A percentile compares a stretch with the other conserved stretches of the same genome.
These are phyloP conservation scores for Calonectria pteridis DNA, from an alignment of 2,329 filamentous ascomycete genomes.

Conservation along the genomic window DNA sequence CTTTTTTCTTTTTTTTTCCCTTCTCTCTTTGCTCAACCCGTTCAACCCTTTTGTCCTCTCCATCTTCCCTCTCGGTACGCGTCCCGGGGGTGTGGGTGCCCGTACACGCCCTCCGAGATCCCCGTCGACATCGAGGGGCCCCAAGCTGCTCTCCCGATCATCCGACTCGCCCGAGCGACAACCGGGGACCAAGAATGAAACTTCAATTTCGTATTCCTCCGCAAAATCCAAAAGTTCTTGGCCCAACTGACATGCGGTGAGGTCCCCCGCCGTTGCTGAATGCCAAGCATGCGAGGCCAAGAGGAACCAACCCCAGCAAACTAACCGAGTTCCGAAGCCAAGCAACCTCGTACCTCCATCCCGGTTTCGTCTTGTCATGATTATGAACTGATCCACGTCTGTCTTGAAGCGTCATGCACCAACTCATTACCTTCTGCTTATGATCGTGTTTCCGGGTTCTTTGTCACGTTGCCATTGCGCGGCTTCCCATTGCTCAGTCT, in stretches of 20 bases:
- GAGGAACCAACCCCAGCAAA: conserved; percentile 22
- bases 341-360: conserved; percentile 7
- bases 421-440: background rate
- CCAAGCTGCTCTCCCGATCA: conserved; percentile 14
- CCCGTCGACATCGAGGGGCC: background rate
- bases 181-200: conserved; percentile 29
- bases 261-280: background rate
- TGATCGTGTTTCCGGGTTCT: background rate
- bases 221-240: conserved; percentile 37
- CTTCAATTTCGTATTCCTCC: conserved; percentile 37
- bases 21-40: background rate
- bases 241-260: conserved; percentile 24
- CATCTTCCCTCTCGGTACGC: background rate
- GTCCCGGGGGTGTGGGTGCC: background rate
- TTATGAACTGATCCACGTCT: conserved; percentile 19
- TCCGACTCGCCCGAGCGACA: conserved; percentile 20
- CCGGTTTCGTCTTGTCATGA: conserved; percentile 10
- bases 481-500: background rate
- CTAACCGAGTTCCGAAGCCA: conserved; percentile 23
- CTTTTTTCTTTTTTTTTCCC: conserved; percentile 1
- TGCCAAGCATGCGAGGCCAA: background rate
- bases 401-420: background rate
- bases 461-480: background rate
- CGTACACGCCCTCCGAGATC: conserved; percentile 18
- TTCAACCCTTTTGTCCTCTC: too few species aligned